Evolutionary conservation across 176 grass and related monocot genomes (phyloP).

Genomic region (Musa schizocarpa): DNA sequence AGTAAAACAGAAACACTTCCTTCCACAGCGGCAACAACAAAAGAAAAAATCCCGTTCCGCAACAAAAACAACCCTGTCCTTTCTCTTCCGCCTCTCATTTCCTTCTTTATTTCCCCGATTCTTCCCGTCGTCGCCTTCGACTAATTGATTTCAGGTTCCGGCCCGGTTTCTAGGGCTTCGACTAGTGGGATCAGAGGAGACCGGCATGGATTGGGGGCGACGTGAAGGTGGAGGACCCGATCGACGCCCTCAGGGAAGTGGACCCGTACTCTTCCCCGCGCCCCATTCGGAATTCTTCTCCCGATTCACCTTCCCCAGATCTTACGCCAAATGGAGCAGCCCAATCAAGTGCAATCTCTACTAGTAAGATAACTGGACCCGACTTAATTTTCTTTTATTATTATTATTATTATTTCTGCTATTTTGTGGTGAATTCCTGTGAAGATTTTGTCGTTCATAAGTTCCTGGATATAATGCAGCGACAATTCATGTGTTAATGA

Average conservation of each 20-base stretch:
- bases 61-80: background rate
- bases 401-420: background rate
- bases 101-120: background rate
- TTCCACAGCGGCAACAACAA: too few relatives aligned
- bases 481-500: background rate
- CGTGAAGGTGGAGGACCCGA: conserved; percentile 92
- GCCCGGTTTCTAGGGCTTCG: background rate
- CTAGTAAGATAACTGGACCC: conserved; percentile 54
- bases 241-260: conserved; percentile 90
- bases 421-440: background rate
- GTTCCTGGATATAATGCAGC: background rate
- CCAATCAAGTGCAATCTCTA: conserved; percentile 99
- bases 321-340: conserved; percentile 97
- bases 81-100: background rate
- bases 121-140: too few relatives aligned
- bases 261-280: conserved; percentile 91
- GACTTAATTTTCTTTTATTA: conserved; percentile 1
- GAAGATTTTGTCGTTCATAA: background rate
- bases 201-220: conserved; percentile 86
- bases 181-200: background rate
- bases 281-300: conserved; percentile 95
- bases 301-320: conserved; percentile 89
- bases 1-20: too few relatives aligned
- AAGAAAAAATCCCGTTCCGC: background rate
- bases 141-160: too few relatives aligned